phyloP scores from a whole-genome alignment of 257 asterid genomes.

The Rhazya stricta region DNA sequence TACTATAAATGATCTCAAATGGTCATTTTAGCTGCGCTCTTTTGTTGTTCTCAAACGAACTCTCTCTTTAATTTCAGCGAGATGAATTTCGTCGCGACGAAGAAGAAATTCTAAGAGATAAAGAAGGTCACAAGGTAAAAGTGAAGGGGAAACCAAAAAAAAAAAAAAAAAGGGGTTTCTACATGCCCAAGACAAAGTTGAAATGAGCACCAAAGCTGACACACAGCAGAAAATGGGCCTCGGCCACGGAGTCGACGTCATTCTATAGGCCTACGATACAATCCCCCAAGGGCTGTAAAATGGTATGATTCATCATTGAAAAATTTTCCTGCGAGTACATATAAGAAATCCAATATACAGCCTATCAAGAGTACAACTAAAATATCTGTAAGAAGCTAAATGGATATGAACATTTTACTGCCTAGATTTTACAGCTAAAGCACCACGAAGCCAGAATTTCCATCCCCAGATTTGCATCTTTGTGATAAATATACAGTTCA shows the following conservation, averaged over 20 bases:
- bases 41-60: no score
- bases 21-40: no score
- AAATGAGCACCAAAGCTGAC: neutral
- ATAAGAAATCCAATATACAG: slow-evolving; percentile 12
- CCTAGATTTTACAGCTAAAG: slow-evolving; percentile 50
- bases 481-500: slow-evolving; percentile 34
- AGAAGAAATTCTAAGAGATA: no score
- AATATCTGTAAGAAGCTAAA: slow-evolving; percentile 42
- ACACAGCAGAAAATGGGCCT: neutral
- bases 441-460: slow-evolving; percentile 32
- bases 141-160: no score
- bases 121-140: no score
- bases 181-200: neutral
- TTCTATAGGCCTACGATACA: neutral
- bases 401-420: slow-evolving; percentile 51
- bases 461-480: slow-evolving; percentile 30
- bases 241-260: neutral
- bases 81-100: no score
- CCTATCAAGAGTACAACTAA: slow-evolving; percentile 22
- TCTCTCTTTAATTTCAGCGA: no score
- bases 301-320: slow-evolving; percentile 11
- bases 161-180: no score
- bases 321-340: slow-evolving; percentile 1
- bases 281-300: slow-evolving; percentile 13
- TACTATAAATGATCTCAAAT: no score